Conservation (phyloP, 352 stramenopile genomes). For the Peronospora farinosa region DNA sequence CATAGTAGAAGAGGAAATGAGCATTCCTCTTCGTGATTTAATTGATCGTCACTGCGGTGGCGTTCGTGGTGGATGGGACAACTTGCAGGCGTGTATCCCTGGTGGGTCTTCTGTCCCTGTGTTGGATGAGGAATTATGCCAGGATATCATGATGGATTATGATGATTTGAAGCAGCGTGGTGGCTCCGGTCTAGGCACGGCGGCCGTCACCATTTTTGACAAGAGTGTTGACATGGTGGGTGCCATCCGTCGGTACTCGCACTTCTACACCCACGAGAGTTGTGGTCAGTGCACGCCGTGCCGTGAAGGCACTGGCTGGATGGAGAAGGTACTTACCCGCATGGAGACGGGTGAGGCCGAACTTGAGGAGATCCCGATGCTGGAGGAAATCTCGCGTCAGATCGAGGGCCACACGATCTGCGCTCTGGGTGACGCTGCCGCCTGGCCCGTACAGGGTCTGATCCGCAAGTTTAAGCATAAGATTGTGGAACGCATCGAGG, state of each 20-base stretch:
- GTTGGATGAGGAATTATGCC: conserved; percentile 88
- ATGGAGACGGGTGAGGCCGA: conserved; percentile 98
- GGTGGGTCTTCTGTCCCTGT: conserved; percentile 95
- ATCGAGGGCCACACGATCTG: conserved; percentile 99
- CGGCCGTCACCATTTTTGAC: conserved; percentile 99
- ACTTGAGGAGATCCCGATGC: conserved; percentile 98
- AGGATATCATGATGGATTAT: conserved; percentile 99
- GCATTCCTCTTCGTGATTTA: conserved; percentile 95
- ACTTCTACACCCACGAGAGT: conserved; percentile 99
- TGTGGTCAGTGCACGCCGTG: conserved; percentile 99
- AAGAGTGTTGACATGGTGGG: conserved; percentile 99
- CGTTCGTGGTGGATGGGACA: conserved; percentile 98
- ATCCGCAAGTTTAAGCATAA: conserved; percentile 98
- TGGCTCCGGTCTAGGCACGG: conserved; percentile 95
- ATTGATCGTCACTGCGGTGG: conserved; percentile 99
- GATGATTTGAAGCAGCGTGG: conserved; percentile 94
- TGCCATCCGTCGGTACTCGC: conserved; percentile 95
- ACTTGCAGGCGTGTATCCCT: conserved; percentile 97
- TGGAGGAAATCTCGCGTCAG: conserved; percentile 98
- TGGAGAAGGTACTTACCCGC: conserved; percentile 96
- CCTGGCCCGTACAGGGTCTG: conserved; percentile 98
- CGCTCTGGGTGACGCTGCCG: conserved; percentile 96
- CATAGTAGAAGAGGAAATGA: conserved; percentile 98
- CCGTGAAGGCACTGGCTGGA: conserved; percentile 95
- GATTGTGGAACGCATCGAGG: conserved; percentile 96